phyloP scores from a whole-genome alignment of 1,284 basidiomycete genomes.

The Rhodotorula glutinis region DNA sequence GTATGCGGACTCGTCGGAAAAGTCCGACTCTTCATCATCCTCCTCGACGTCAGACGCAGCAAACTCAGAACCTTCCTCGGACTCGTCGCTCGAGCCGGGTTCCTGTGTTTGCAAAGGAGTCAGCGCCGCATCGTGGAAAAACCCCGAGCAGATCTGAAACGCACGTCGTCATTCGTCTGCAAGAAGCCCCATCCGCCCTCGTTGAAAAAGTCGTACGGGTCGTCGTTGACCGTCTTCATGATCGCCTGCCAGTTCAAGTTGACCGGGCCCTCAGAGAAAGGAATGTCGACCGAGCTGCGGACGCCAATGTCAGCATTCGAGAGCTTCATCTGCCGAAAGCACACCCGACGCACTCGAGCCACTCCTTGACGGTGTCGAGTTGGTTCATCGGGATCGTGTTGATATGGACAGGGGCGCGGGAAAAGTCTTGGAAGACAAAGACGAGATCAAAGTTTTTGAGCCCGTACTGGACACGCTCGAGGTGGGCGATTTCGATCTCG shows the following conservation, averaged over 20 bases:
- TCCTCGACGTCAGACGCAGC: slow-evolving; percentile 44
- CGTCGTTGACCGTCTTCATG: slow-evolving; percentile 72
- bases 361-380: slow-evolving; percentile 94
- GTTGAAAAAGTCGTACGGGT: slow-evolving; percentile 92
- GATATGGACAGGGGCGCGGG: slow-evolving; percentile 84
- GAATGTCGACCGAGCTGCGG: slow-evolving; percentile 86
- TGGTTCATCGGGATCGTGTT: slow-evolving; percentile 89
- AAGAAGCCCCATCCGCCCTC: slow-evolving; percentile 95
- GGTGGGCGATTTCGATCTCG: slow-evolving; percentile 93
- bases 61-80: slow-evolving; percentile 46
- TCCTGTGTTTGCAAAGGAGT: slow-evolving; percentile 36
- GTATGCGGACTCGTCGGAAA: slow-evolving; percentile 47
- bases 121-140: slow-evolving; percentile 17
- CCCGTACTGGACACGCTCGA: slow-evolving; percentile 96
- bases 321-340: slow-evolving; percentile 7
- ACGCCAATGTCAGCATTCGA: not conserved
- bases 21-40: slow-evolving; percentile 44
- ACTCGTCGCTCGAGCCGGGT: slow-evolving; percentile 46
- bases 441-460: slow-evolving; percentile 97
- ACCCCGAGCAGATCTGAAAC: slow-evolving; percentile 8
- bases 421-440: slow-evolving; percentile 94
- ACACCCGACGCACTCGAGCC: slow-evolving; percentile 95
- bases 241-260: slow-evolving; percentile 98
- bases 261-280: slow-evolving; percentile 92
- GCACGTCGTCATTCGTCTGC: slow-evolving; percentile 58